Percentiles rank a stretch among this genome's conserved stretches.
These are phyloP conservation scores for Juglanconis juglandina DNA, from an alignment of 2,329 filamentous ascomycete species.

Conservation along the genomic window DNA sequence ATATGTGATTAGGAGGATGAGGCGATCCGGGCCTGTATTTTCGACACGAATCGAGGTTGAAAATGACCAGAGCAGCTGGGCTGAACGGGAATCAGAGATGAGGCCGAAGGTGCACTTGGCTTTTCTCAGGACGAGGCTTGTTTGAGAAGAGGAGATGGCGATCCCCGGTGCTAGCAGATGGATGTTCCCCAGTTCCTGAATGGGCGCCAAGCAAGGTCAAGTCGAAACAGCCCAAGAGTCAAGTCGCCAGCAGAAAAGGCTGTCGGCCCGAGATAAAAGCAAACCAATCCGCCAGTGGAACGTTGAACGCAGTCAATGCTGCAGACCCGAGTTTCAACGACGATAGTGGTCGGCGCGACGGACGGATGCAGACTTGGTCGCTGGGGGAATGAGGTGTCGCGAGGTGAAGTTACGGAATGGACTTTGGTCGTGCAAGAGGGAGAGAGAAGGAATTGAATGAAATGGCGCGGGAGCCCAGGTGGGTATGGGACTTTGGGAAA, in stretches of 20 bases:
- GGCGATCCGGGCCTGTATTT: constrained; percentile 12
- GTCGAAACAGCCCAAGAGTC: constrained; percentile 8
- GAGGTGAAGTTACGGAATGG: constrained; percentile 1
- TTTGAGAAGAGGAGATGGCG: constrained; percentile 11
- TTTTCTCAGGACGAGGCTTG: background rate
- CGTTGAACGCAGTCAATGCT: background rate
- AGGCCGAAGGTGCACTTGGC: background rate
- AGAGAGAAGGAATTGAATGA: constrained; percentile 15
- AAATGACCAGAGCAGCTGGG: constrained; percentile 20
- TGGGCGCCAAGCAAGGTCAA: constrained; percentile 14
- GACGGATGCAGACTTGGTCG: background rate
- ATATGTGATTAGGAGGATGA: constrained; percentile 15
- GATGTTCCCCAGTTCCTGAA: background rate
- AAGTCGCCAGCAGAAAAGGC: background rate
- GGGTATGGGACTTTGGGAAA: constrained; percentile 11
- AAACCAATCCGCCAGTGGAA: background rate
- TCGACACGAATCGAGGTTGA: constrained; percentile 10
- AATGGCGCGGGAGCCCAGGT: constrained; percentile 14
- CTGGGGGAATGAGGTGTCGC: constrained; percentile 5
- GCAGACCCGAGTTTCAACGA: background rate
- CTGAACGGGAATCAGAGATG: constrained; percentile 13
- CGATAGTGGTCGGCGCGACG: background rate
- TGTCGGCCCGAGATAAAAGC: background rate
- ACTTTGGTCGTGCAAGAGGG: constrained; percentile 2
- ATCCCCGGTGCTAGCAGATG: background rate